phyloP scores from a whole-genome alignment of 768 basidiomycete species.

The Phallus indusiatus region DNA sequence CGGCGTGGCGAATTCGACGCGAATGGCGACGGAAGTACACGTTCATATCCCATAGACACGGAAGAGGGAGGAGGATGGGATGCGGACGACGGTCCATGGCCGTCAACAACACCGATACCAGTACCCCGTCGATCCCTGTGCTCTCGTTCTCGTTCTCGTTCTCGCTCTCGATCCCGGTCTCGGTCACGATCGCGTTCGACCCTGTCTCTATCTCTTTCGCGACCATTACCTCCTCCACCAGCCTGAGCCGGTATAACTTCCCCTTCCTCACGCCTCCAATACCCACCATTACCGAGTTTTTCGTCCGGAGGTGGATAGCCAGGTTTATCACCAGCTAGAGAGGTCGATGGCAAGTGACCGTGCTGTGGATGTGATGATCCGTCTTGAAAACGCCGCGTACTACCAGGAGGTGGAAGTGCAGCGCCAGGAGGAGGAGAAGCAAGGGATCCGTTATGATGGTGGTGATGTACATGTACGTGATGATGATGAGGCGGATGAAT shows the following conservation, averaged over 20 bases:
- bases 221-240: not conserved
- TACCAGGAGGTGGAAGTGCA: not conserved
- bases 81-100: not conserved
- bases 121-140: not conserved
- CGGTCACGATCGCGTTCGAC: not conserved
- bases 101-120: not conserved
- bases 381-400: not conserved
- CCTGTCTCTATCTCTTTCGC: not conserved
- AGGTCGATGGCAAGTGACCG: not conserved
- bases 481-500: constrained; percentile 8
- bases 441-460: constrained; percentile 8
- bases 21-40: constrained; percentile 2
- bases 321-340: not conserved
- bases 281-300: not conserved
- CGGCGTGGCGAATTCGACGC: not conserved
- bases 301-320: not conserved
- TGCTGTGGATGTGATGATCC: not conserved
- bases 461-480: constrained; percentile 8
- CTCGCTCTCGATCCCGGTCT: constrained; percentile 1
- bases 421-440: not conserved
- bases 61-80: not conserved
- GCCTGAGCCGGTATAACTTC: not conserved
- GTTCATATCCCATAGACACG: constrained; percentile 3
- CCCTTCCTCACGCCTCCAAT: constrained; percentile 3
- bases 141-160: constrained; percentile 2